Evolutionary conservation across 139 green algal species (phyloP), one percentile per base, ranked within the genome.

Genomic region (Choricystis sp.): DNA sequence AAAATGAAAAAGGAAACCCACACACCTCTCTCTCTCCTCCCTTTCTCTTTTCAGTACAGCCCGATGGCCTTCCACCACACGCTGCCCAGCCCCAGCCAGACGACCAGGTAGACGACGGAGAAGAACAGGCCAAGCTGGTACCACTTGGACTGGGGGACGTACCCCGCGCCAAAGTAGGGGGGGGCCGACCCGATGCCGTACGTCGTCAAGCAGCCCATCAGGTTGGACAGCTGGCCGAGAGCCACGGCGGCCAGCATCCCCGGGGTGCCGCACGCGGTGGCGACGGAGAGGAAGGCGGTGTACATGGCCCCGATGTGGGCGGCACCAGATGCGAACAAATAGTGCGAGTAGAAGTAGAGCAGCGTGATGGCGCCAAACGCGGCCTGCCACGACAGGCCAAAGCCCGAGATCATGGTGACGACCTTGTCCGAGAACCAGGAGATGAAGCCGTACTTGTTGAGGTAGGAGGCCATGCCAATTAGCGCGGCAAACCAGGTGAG

Each of bases 281-380:
- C 78, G 23, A 99, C 94, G 0, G 86, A 94, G 63, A 99, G 77
- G 83, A 99, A 98, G 57, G 93, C 94, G 1, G 92, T 96, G 86
- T 97, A 99, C 94, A 99, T 99, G 63, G 94, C 94, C 49, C 94
- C 94, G 65, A 99, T 99, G 84, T 99, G 94, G 16, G 94, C 94
- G 56, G 94, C 93, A 60, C 91, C 89, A 26, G 82, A 94, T 14
- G 93, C 93, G 69, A 99, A 99, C 76, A 98, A 84, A 86, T 99
- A 99, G 86, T 99, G 93, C 23, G 81, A 90, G 85, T 99, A 99
- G 85, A 97, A 98, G 85, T 99, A 99, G 26, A 99, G 74, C 24
- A 84, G 65, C 29, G 85, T 75, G 64, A 98, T 82, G 60, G 97
- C 71, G 63, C 79, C 79, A 62, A 98, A 98, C 28, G 91, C 80